A percentile compares a stretch with the other conserved stretches of the same genome.
phyloP scores from a whole-genome alignment of 345 rosid genomes.

The Punica granatum region DNA sequence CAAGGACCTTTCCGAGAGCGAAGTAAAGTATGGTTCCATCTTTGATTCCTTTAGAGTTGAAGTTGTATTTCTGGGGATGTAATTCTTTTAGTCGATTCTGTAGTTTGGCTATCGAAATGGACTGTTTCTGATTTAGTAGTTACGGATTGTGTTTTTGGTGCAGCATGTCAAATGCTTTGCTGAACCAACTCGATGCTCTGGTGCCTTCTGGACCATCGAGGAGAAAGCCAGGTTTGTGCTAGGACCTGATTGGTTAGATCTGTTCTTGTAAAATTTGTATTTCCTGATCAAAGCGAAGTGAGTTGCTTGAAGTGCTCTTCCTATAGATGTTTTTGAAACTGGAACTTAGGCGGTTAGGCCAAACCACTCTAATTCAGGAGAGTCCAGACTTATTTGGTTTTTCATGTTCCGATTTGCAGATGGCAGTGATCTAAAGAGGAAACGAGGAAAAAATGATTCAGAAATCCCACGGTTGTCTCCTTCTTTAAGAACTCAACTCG shows the following conservation, averaged over 20 bases:
- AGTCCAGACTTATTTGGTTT: not conserved
- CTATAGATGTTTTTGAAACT: not conserved
- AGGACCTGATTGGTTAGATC: conserved; percentile 1
- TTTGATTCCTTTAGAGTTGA: not conserved
- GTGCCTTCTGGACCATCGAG: conserved; percentile 77
- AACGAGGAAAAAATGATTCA: conserved; percentile 64
- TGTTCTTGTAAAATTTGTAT: not conserved
- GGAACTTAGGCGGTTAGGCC: not conserved
- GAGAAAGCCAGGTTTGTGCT: conserved; percentile 60
- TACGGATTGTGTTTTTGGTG: not conserved
- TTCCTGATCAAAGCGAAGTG: too few relatives aligned
- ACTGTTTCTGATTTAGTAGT: not conserved
- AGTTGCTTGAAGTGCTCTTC: not conserved
- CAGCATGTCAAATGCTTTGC: conserved; percentile 50
- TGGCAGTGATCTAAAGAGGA: conserved; percentile 64
- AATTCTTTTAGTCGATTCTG: not conserved
- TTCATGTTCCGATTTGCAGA: conserved; percentile 47
- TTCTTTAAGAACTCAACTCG: conserved; percentile 60
- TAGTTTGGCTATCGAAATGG: not conserved
- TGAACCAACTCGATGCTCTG: conserved; percentile 60
- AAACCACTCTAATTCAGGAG: not conserved
- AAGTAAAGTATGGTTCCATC: conserved; percentile 50
- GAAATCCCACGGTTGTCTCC: conserved; percentile 59
- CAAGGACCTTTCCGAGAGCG: conserved; percentile 77
- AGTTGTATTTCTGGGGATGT: not conserved